Evolutionary conservation across 2,329 filamentous ascomycete genomes (phyloP).

Genomic region (Penicillium sp.): DNA sequence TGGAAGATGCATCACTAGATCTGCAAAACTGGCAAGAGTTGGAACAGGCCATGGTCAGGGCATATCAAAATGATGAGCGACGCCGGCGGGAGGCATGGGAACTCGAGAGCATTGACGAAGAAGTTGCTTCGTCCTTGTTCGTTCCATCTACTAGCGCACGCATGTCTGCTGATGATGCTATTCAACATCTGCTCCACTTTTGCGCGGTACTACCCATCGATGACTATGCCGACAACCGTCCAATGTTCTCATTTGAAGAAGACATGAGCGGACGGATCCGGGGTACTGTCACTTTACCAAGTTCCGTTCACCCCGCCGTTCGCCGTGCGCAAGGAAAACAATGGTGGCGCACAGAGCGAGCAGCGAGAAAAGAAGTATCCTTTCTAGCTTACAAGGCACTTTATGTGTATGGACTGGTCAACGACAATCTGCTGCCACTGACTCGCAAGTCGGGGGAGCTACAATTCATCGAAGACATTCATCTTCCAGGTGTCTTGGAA

Average conservation of each 20-base stretch:
- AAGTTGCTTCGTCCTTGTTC: conserved; percentile 37
- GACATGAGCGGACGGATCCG: conserved; percentile 16
- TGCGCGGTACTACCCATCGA: conserved; percentile 62
- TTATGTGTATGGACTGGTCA: conserved; percentile 68
- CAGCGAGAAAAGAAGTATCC: conserved; percentile 75
- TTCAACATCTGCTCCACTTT: conserved; percentile 77
- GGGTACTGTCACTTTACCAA: conserved; percentile 69
- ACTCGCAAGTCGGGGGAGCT: conserved; percentile 31
- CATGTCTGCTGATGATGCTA: conserved; percentile 70
- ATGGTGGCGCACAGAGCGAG: conserved; percentile 68
- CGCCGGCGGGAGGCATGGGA: conserved; percentile 46
- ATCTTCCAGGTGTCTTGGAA: conserved; percentile 23
- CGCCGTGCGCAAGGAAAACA: conserved; percentile 52
- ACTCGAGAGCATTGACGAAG: conserved; percentile 50
- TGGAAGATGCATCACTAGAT: conserved; percentile 30
- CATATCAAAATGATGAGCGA: conserved; percentile 65
- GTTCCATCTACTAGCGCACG: conserved; percentile 54
- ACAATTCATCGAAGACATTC: conserved; percentile 4
- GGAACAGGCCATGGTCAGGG: conserved; percentile 70
- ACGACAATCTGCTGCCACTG: conserved; percentile 71
- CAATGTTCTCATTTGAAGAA: conserved; percentile 57
- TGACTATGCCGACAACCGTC: conserved; percentile 60
- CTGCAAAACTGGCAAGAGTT: conserved; percentile 60
- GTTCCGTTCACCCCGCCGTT: conserved; percentile 62
- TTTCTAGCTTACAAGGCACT: conserved; percentile 75